These are phyloP conservation scores for Fusarium udum DNA, from an alignment of 2,329 filamentous ascomycete genomes.

Conservation along the genomic window DNA sequence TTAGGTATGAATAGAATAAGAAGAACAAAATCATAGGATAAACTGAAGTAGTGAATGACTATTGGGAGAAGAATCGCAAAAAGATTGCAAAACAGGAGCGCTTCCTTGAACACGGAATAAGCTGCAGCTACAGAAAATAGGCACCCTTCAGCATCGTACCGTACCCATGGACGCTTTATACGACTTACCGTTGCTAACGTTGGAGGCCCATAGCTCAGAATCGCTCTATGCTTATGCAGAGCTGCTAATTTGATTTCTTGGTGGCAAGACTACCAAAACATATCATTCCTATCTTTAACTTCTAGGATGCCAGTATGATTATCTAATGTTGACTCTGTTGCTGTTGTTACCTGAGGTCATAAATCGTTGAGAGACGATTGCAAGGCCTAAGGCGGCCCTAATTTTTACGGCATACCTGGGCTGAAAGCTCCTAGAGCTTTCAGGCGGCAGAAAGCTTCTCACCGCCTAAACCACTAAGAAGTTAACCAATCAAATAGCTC, in stretches of 20 bases:
- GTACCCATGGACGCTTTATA: not conserved
- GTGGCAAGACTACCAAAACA: not conserved
- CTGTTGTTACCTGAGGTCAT: not conserved
- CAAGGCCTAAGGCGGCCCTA: not conserved
- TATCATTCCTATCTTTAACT: not conserved
- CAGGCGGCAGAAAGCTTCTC: slow-evolving; percentile 48
- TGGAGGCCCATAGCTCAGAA: not conserved
- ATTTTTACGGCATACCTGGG: not conserved
- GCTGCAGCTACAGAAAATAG: slow-evolving; percentile 2
- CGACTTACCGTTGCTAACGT: not conserved
- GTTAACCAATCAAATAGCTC: slow-evolving; percentile 40
- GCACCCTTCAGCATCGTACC: not conserved
- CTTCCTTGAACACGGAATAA: not conserved
- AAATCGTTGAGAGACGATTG: not conserved
- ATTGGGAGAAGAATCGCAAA: not conserved
- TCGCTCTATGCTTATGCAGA: not conserved
- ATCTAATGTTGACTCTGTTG: not conserved
- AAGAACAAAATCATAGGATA: not conserved
- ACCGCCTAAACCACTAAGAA: slow-evolving; percentile 2
- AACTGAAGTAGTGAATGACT: not conserved
- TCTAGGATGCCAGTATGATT: not conserved
- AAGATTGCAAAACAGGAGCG: not conserved
- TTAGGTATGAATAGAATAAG: not conserved
- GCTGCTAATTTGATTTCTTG: not conserved
- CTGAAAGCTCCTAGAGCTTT: slow-evolving; percentile 4